Base-by-base conservation (phyloP, 305 asterid species). In the Striga hermonthica region DNA sequence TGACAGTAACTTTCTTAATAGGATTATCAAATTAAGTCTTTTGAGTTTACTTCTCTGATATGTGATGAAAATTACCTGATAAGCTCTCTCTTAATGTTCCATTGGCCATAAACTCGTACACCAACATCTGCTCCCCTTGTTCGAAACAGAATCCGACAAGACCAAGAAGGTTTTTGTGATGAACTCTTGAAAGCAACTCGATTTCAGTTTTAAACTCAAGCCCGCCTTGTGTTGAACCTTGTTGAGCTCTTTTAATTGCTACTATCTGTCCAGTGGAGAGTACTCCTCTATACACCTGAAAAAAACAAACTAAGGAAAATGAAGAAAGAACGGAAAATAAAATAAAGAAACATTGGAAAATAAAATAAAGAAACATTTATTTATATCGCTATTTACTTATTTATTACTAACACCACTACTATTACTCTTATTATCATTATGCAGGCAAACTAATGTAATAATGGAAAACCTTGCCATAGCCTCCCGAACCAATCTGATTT, bases 141-240 rank as follows among this genome's bases (percentile, higher is more conserved):
- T 92, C 98, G 43, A 93, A 90, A 71, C 98, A 83, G 79, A 93
- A 93, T 60, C 98, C 97, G 48, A 90, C 84, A 8, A 93, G 91
- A 65, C 90, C 91, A 53, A 93, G 90, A 11, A 93, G 94, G 78
- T 90, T 87, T 75, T 93, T 93, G 82, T 93, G 98, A 78, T 93
- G 98, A 48, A 93, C 98, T 62, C 97, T 78, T 22, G 98, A 93
- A 39, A 93, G 97, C 76, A 93, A 68, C 86, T 93, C 97, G 16
- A 93, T 93, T 71, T 93, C 98, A 4, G 91, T 90, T 84, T 92
- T 92, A 82, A 92, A 92, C 78, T 92, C 98, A 9, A 76, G 81
- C 43, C 96, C 97, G 9, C 96, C 97, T 81, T 92, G 98, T 70
- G 65, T 82, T 7, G 97, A 92, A 55, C 94, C 95, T 60, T 75